Conservation (phyloP, 257 asterid genomes). For the Ilex asprella region DNA sequence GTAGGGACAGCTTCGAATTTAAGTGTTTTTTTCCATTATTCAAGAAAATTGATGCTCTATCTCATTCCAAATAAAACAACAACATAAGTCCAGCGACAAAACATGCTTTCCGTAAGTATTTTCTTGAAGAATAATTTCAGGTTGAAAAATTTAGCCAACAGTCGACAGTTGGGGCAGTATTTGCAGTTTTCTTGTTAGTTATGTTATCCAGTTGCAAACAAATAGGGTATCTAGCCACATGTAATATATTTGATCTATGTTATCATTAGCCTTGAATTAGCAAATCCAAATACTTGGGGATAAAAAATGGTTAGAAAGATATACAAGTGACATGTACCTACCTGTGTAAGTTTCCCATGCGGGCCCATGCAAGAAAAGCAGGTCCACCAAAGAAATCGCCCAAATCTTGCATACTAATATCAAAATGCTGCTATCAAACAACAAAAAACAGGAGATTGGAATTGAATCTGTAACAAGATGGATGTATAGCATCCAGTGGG, state of each 20-base stretch:
- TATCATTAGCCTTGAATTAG: neutral
- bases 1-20: too few species aligned
- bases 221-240: too few species aligned
- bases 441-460: constrained; percentile 13
- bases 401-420: constrained; percentile 57
- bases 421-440: constrained; percentile 51
- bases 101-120: too few species aligned
- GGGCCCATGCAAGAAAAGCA: constrained; percentile 99
- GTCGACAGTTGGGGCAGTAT: too few species aligned
- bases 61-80: too few species aligned
- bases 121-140: too few species aligned
- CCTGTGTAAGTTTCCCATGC: constrained; percentile 97
- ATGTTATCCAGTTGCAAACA: too few species aligned
- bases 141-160: too few species aligned
- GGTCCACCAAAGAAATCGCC: constrained; percentile 94
- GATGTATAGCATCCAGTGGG: neutral
- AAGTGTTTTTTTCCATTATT: too few species aligned
- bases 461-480: neutral
- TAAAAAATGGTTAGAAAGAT: neutral
- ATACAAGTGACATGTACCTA: constrained; percentile 16
- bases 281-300: neutral
- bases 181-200: too few species aligned
- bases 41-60: too few species aligned
- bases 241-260: neutral
- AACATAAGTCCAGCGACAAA: too few species aligned